Evolutionary conservation across 441 rosid genomes (phyloP).

Genomic region (Populus hybrid): DNA sequence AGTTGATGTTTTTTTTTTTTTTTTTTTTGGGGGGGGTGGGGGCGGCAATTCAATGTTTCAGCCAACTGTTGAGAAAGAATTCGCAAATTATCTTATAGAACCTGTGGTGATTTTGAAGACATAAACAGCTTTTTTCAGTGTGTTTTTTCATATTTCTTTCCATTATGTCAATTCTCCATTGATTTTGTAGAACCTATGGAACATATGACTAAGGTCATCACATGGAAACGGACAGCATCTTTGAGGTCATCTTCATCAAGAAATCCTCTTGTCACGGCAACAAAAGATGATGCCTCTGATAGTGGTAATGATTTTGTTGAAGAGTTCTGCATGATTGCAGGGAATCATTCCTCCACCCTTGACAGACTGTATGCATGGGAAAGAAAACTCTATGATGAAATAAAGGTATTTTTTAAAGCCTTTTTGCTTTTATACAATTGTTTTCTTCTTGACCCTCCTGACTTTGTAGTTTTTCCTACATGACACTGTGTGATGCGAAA

Average conservation of each 20-base stretch:
- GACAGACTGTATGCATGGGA: no score
- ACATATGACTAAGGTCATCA: slow-evolving; percentile 61
- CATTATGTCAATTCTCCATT: background rate
- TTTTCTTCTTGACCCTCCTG: background rate
- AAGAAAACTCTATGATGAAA: slow-evolving; percentile 95
- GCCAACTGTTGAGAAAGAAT: background rate
- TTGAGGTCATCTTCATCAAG: slow-evolving; percentile 80
- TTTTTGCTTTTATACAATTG: background rate
- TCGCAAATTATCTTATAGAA: no score
- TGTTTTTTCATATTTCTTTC: background rate
- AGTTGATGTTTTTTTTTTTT: no score
- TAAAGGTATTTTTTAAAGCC: slow-evolving; percentile 53
- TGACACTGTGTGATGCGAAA: background rate
- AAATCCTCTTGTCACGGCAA: slow-evolving; percentile 52
- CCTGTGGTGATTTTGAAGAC: background rate
- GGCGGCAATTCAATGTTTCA: background rate
- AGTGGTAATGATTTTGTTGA: slow-evolving; percentile 82
- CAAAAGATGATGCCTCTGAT: slow-evolving; percentile 69
- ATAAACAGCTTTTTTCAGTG: background rate
- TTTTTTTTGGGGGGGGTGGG: no score
- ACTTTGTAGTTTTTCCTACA: background rate
- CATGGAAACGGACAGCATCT: slow-evolving; percentile 87
- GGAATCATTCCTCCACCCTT: slow-evolving; percentile 87
- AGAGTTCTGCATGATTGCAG: slow-evolving; percentile 90
- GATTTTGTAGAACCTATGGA: slow-evolving; percentile 42